Evolutionary conservation across 2,329 filamentous ascomycete genomes (phyloP), one percentile per base, ranked within the genome.

Genomic region (Pseudogymnoascus sp.): DNA sequence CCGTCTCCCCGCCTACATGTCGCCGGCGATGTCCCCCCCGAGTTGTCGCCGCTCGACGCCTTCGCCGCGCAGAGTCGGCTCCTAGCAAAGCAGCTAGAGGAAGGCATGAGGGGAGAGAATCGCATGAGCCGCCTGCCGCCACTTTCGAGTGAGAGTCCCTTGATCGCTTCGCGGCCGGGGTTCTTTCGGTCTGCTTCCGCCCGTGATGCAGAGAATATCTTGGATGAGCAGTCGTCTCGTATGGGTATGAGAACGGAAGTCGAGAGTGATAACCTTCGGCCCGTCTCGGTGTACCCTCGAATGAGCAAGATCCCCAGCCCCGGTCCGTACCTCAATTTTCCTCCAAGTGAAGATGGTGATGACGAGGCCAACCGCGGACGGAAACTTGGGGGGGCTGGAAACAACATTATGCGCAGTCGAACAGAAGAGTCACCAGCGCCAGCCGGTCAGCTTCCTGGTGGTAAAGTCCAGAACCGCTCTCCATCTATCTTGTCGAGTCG

Each of bases 11-110:
- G 88, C 64, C 77, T 91, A 62, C 88, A 91, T 73, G 80, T 89
- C 62, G 88, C 88, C 62, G 90, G 90, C 64, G 89, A 93, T 68
- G 82, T 89, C 1, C 93, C 94, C 18, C 94, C 94, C 4, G 89
- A 94, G 59, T 81, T 97, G 61, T 97, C 94, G 6, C 94, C 94
- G 9, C 82, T 99, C 66, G 94, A 99, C 80, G 93, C 93, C 57
- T 95, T 99, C 72, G 93, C 93, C 20, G 82, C 93, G 64, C 93
- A 97, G 71, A 95, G 92, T 68, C 87, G 93, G 62, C 77, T 95
- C 68, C 82, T 99, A 59, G 91, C 91, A 38, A 89, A 85, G 75
- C 89, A 96, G 74, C 84, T 99, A 64, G 88, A 96, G 73, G 87
- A 94, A 67, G 87, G 84, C 65, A 82, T 84, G 63, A 86, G 83